A percentile compares a stretch with the other conserved stretches of the same genome.
Evolutionary conservation across 2,329 filamentous ascomycete genomes (phyloP).

Genomic region (Ophiostoma piceae): DNA sequence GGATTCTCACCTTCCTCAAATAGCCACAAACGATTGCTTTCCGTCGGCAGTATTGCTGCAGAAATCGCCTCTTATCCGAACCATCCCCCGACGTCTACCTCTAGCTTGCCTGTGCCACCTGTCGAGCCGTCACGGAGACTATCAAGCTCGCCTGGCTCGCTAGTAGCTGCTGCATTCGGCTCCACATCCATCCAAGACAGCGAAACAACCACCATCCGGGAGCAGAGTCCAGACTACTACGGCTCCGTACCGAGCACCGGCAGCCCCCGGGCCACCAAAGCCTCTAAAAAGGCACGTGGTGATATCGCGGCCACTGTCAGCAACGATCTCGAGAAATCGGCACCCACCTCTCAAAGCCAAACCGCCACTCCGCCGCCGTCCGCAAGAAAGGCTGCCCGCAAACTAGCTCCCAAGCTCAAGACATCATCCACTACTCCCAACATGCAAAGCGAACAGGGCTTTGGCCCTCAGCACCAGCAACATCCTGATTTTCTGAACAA

Average conservation of each 20-base stretch:
- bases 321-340: neutral
- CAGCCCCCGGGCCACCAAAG: conserved; percentile 31
- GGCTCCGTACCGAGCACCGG: conserved; percentile 29
- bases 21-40: conserved; percentile 44
- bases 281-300: conserved; percentile 44
- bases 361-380: conserved; percentile 58
- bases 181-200: conserved; percentile 21
- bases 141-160: conserved; percentile 51
- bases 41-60: conserved; percentile 44
- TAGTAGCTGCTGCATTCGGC: conserved; percentile 33
- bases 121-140: conserved; percentile 56
- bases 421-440: conserved; percentile 25
- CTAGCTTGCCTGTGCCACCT: conserved; percentile 51
- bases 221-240: conserved; percentile 16
- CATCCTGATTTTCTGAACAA: conserved; percentile 37
- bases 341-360: conserved; percentile 41
- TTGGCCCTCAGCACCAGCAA: conserved; percentile 41
- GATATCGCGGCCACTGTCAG: conserved; percentile 33
- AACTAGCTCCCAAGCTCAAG: conserved; percentile 47
- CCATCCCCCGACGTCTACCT: conserved; percentile 35
- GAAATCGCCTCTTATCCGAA: conserved; percentile 45
- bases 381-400: conserved; percentile 50
- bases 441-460: conserved; percentile 56
- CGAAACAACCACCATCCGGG: neutral
- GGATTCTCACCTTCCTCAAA: conserved; percentile 13